phyloP scores from a whole-genome alignment of 768 basidiomycete genomes.

The Pisolithus marmoratus region DNA sequence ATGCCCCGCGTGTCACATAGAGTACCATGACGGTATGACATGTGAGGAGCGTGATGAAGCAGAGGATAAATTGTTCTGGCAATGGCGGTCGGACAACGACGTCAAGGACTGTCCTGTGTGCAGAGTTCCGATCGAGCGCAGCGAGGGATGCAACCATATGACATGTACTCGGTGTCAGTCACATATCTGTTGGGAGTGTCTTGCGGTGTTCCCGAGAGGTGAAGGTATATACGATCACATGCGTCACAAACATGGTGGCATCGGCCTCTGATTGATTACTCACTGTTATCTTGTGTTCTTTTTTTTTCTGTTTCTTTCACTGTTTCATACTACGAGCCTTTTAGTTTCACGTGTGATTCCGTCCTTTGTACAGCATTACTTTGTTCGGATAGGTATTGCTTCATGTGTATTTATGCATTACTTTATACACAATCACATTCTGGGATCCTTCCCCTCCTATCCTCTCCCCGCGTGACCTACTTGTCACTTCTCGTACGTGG shows the following conservation, averaged over 20 bases:
- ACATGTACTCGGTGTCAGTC: constrained; percentile 69
- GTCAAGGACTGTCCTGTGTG: constrained; percentile 76
- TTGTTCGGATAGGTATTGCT: neutral
- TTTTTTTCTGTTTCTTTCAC: neutral
- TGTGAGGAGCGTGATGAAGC: constrained; percentile 53
- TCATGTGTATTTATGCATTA: neutral
- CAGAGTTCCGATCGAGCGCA: constrained; percentile 62
- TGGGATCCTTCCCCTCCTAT: too few species aligned
- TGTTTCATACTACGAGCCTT: neutral
- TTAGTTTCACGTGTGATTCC: neutral
- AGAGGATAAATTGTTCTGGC: constrained; percentile 52
- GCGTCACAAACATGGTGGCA: constrained; percentile 60
- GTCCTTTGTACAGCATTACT: neutral
- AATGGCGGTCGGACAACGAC: constrained; percentile 58
- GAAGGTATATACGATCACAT: constrained; percentile 78
- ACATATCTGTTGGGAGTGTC: constrained; percentile 79
- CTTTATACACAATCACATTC: neutral
- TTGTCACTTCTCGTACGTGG: neutral
- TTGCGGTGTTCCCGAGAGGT: constrained; percentile 62
- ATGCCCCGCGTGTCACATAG: constrained; percentile 55
- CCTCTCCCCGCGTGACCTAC: neutral
- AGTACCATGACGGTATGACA: constrained; percentile 60
- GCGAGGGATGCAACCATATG: constrained; percentile 79
- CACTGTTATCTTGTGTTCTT: neutral
- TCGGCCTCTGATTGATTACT: constrained; percentile 32